Evolutionary conservation across 805 yeast species (phyloP), one percentile per base, ranked within the genome.

Genomic region (Saccharomycopsis fodiens): DNA sequence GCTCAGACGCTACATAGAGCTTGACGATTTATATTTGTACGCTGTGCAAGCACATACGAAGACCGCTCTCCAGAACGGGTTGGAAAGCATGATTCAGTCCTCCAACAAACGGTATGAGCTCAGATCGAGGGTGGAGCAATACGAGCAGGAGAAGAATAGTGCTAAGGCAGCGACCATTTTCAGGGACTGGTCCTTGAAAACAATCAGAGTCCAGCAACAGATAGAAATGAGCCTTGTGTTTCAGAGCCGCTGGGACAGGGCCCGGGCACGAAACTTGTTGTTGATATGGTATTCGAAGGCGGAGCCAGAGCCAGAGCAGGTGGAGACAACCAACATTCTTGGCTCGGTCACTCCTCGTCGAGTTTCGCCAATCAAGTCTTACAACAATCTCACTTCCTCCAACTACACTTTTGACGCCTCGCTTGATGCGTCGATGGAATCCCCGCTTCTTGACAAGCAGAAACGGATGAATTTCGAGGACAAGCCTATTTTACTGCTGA

Each of bases 341-440:
- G 23, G 15, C 21, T 15, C 16, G 12, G 23, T 42, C 15, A 19
- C 12, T 25, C 16, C 45, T 35, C 16, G 34, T 4, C 21, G 22
- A 35, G 29, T 47, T 4, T 48, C 51, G 17, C 51, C 51, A 7
- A 45, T 48, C 7, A 48, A 48, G 29, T 44, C 52, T 19, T 42
- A 23, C 22, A 50, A 39, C 34, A 19, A 35, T 12, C 17, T 19
- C 23, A 25, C 17, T n/a, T n/a, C n/a, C n/a, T 12, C 30, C 38
- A 5, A 30, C 16, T 21, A n/a, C n/a, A 8, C 13, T n/a, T n/a
- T n/a, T n/a, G n/a, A n/a, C n/a, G n/a, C n/a, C n/a, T 19, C 12
- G 32, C 7, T 23, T 12, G 40, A 42, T n/a, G 39, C 40, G 22
- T 29, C 36, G 4, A 30, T 22, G 15, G 39, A 40, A 16, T 44